Percentiles rank a stretch among this genome's conserved stretches.
Evolutionary conservation across 805 yeast species (phyloP).

Genomic region (Schwanniomyces yamadae): DNA sequence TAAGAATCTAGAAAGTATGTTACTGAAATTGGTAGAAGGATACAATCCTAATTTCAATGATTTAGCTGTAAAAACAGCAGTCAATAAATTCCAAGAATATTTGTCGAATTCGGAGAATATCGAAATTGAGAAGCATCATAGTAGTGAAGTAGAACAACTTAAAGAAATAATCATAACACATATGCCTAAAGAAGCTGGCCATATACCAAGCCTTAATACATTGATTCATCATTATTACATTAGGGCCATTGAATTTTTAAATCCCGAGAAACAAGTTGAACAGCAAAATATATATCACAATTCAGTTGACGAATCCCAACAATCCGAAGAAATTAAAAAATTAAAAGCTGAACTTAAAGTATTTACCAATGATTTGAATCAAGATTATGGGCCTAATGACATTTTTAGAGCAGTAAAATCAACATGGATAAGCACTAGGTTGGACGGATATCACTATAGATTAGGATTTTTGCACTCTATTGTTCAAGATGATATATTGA

Average conservation of each 20-base stretch:
- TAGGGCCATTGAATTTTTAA: background rate
- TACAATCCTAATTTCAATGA: conserved; percentile 87
- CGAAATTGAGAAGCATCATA: conserved; percentile 5
- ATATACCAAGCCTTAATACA: conserved; percentile 14
- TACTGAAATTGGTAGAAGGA: conserved; percentile 49
- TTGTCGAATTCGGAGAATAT: conserved; percentile 35
- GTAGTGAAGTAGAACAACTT: conserved; percentile 18
- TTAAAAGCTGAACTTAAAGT: conserved; percentile 12
- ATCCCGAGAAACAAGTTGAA: background rate
- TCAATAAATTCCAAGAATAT: conserved; percentile 52
- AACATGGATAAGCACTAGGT: conserved; percentile 44
- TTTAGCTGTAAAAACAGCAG: conserved; percentile 76
- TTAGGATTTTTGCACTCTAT: conserved; percentile 57
- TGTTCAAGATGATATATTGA: conserved; percentile 51
- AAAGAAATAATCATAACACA: conserved; percentile 11
- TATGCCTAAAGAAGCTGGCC: conserved; percentile 10
- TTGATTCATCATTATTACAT: conserved; percentile 25
- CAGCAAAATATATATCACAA: background rate
- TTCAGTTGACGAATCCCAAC: background rate
- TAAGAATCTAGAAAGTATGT: conserved; percentile 42
- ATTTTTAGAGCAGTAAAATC: conserved; percentile 59
- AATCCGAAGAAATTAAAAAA: background rate
- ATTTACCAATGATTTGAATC: conserved; percentile 20
- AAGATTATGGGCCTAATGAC: conserved; percentile 59
- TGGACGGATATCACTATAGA: conserved; percentile 72